A percentile compares a stretch with the other conserved stretches of the same genome.
Evolutionary conservation across 495 filamentous ascomycete genomes (phyloP).

Genomic region (Penicillium bovifimosum): DNA sequence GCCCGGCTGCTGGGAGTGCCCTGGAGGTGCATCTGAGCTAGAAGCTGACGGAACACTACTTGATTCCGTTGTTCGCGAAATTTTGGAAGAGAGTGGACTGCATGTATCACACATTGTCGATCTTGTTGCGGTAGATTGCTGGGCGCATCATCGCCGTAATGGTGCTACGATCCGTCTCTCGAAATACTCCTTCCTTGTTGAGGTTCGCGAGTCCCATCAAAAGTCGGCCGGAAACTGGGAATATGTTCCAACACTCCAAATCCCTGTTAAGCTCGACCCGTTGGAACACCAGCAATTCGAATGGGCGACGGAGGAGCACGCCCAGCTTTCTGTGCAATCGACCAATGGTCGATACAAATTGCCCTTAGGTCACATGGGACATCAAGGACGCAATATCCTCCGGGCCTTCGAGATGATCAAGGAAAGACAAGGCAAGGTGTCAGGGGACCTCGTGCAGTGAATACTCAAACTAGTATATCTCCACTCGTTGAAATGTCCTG

Average conservation of each 20-base stretch:
- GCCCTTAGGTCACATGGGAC: not conserved
- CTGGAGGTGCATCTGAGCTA: slow-evolving; percentile 48
- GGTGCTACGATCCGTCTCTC: slow-evolving; percentile 14
- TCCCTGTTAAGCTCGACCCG: slow-evolving; percentile 31
- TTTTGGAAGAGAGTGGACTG: slow-evolving; percentile 56
- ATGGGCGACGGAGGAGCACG: slow-evolving; percentile 43
- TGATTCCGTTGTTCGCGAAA: slow-evolving; percentile 49
- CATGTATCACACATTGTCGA: slow-evolving; percentile 40
- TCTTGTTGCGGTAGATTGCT: slow-evolving; percentile 34
- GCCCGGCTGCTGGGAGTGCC: slow-evolving; percentile 52
- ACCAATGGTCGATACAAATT: slow-evolving; percentile 10
- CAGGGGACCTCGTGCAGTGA: not conserved
- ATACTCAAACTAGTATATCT: not conserved
- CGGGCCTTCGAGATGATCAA: slow-evolving; percentile 11
- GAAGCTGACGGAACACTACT: slow-evolving; percentile 46
- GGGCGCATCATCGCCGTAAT: slow-evolving; percentile 19
- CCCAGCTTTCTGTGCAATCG: slow-evolving; percentile 12
- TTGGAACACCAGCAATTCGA: slow-evolving; percentile 40
- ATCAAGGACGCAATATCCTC: slow-evolving; percentile 15
- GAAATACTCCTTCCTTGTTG: slow-evolving; percentile 37
- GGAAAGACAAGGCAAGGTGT: not conserved
- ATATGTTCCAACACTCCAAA: slow-evolving; percentile 19
- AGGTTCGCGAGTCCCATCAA: slow-evolving; percentile 25
- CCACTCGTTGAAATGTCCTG: too few relatives aligned
- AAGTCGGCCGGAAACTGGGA: not conserved